These are phyloP conservation scores for Cornus florida DNA, from an alignment of 148 eudicot species.

Conservation along the genomic window DNA sequence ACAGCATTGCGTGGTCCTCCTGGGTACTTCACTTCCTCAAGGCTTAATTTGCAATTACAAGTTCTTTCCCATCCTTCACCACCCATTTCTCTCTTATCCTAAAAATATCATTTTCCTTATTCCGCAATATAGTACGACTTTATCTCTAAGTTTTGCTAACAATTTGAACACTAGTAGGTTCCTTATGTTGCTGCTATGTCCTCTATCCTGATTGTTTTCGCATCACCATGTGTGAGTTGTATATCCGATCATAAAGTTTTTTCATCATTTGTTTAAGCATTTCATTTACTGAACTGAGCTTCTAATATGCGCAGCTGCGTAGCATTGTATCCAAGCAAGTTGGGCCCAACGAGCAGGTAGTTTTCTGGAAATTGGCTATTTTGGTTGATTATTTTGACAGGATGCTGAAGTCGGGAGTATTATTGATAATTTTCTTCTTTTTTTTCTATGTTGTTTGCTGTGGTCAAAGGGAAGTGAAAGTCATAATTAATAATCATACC, in stretches of 20 bases:
- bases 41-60: background rate
- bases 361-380: background rate
- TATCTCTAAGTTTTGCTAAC: background rate
- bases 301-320: constrained; percentile 37
- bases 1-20: constrained; percentile 62
- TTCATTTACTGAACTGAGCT: background rate
- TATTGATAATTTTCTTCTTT: background rate
- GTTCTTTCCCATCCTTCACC: too few relatives aligned
- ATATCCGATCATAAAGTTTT: background rate
- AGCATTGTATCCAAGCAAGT: constrained; percentile 73
- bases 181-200: constrained; percentile 52
- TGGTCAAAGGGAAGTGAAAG: too few relatives aligned
- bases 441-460: background rate
- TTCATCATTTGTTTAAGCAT: background rate
- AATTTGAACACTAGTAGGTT: constrained; percentile 38
- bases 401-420: background rate
- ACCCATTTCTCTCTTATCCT: background rate
- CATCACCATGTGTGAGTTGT: constrained; percentile 55
- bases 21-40: constrained; percentile 47
- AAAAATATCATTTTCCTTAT: background rate
- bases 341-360: constrained; percentile 60
- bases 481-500: too few relatives aligned
- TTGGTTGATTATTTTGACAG: background rate
- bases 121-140: background rate
- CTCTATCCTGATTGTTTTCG: constrained; percentile 39